Base-by-base conservation (phyloP, 345 rosid species). In the Populus euphratica region DNA sequence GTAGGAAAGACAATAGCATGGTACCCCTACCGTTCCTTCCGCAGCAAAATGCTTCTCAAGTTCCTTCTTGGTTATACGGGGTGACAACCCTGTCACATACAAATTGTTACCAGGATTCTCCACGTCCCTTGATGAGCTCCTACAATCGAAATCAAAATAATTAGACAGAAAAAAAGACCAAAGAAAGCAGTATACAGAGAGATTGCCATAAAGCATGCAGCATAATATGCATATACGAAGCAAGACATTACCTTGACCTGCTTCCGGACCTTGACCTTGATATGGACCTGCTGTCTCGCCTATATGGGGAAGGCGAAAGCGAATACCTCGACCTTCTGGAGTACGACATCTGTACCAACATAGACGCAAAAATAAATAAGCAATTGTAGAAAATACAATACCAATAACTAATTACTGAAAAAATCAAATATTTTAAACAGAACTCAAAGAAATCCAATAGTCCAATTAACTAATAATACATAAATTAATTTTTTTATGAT, bases 41-140 rank as follows among this genome's bases (percentile, higher is more conserved):
- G 82, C 75, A 1, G 92, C 79, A 80, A 96, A 95, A 85, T 90
- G 91, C 80, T 87, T 89, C 84, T 90, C 94, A 12, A 95, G 84
- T 74, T 95, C 98, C 69, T 88, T 86, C 85, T 90, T 90, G 0
- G 97, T 90, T 52, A 91, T 86, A 14, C 93, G 84, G 12, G 88
- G 92, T 2, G 96, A 96, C 87, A 96, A 79, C 14, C 99, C 99
- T 0, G 99, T 93, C 75, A 96, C 99, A 77, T 96, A 96, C 83
- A 96, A 82, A 84, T 92, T 91, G 85, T 96, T 93, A 38, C 98
- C 98, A 61, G 97, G 97, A 80, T 96, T 96, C 74, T 89, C 99
- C 39, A 88, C 91, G 38, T 90, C 97, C 8, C 77, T 69, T 1
- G 89, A 90, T 27, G 69, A 72, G 74, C 97, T 93, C 89, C 91